These are phyloP conservation scores for Fraxinus americana DNA, from an alignment of 257 asterid species.

Conservation along the genomic window DNA sequence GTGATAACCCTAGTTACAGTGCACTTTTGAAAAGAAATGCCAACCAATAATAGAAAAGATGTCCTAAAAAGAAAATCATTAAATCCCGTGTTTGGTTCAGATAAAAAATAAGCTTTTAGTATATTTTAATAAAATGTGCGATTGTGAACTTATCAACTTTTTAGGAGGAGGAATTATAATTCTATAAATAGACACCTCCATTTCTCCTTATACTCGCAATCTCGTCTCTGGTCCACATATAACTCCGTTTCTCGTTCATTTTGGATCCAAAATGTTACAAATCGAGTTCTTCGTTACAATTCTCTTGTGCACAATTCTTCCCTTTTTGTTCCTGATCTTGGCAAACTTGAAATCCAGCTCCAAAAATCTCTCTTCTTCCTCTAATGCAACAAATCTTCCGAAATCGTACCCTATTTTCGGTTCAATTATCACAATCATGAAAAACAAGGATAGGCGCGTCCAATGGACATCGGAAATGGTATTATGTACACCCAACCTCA, in stretches of 20 bases:
- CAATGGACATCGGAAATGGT: conserved; percentile 60
- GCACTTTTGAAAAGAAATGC: background rate
- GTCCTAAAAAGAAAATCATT: background rate
- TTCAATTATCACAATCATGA: conserved; percentile 35
- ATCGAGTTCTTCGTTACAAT: conserved; percentile 23
- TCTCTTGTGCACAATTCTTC: conserved; percentile 26
- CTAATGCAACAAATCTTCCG: conserved; percentile 31
- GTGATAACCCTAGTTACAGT: too few relatives aligned
- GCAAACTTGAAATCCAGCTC: background rate
- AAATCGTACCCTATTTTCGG: conserved; percentile 59
- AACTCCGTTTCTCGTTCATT: background rate
- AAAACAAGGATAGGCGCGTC: conserved; percentile 42
- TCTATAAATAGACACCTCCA: background rate
- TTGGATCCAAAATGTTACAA: conserved; percentile 15
- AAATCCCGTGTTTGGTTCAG: too few relatives aligned
- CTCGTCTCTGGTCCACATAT: background rate
- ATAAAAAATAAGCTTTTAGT: too few relatives aligned
- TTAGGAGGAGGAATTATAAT: background rate
- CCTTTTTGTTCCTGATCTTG: conserved; percentile 38
- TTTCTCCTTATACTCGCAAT: background rate
- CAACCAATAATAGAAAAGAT: background rate
- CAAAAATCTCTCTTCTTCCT: background rate
- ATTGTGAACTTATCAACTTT: background rate
- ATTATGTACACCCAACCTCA: conserved; percentile 38
- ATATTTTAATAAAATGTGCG: too few relatives aligned